Base-by-base conservation (phyloP, 2,329 filamentous ascomycete genomes). In the Fusarium citri region DNA sequence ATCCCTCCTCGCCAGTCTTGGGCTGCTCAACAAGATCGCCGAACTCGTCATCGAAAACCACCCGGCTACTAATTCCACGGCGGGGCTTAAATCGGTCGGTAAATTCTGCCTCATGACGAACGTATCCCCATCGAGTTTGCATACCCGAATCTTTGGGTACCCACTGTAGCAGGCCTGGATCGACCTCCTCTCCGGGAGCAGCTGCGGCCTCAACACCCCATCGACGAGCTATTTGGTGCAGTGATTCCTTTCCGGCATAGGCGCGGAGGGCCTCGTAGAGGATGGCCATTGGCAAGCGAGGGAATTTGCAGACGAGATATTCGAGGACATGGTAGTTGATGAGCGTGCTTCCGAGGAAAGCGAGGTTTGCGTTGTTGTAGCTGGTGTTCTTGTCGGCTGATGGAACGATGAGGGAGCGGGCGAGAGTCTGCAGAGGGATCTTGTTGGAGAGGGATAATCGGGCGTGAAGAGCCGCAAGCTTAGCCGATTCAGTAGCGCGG, bases 171-270 rank as follows among this genome's bases (percentile, higher is more conserved):
- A 97, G 84, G 8, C 95, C 96, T 0, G 94, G 91, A 78, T 99
- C 96, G 59, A 98, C 94, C 82, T 98, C 95, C 63, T 89, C 89
- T 53, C 95, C 96, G 1, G 96, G 96, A 22, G 89, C 91, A 14
- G 92, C 93, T n/a, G 93, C 95, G 45, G 86, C 83, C 79, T 98
- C 95, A 18, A 98, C 89, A 81, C 96, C 96, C 96, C 96, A 99
- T 82, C 96, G 92, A 67, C 87, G 84, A 18, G 92, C 89, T 71
- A 98, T 87, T 22, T 89, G 85, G 54, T 90, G 84, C 48, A 98
- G 86, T 2, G 94, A 90, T 71, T 89, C 88, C 8, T 89, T 87
- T 7, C 96, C 96, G 48, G 91, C 87, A 78, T 94, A 98, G 48
- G 93, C 94, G 76, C 92, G 91, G 84, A 97, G 91, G 31, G 94